Percentiles rank a stretch among this genome's conserved stretches.
Evolutionary conservation across 2,329 filamentous ascomycete species (phyloP).

Genomic region (Tympanopsis confertula): DNA sequence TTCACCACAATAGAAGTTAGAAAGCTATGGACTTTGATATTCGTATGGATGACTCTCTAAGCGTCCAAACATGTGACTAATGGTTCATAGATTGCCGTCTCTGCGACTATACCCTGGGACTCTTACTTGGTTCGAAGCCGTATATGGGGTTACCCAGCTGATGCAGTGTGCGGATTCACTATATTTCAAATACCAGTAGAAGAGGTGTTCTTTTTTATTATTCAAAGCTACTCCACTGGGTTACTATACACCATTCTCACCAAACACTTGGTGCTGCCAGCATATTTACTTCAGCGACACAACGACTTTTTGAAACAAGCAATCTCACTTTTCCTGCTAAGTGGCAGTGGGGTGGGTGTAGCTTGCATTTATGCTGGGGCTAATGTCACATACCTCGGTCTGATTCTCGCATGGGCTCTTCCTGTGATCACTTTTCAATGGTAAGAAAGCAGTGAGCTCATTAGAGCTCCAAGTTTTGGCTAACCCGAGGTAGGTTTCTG

Average conservation of each 20-base stretch:
- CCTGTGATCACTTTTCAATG: constrained; percentile 55
- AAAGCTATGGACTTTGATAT: constrained; percentile 47
- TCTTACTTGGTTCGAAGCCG: constrained; percentile 57
- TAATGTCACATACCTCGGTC: constrained; percentile 51
- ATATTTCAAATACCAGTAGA: constrained; percentile 57
- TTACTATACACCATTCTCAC: constrained; percentile 57
- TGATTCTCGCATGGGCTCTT: constrained; percentile 59
- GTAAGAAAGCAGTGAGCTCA: constrained; percentile 19
- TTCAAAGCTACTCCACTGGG: constrained; percentile 65
- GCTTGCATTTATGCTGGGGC: constrained; percentile 29
- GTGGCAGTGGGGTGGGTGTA: too few species aligned
- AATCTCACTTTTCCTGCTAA: too few species aligned
- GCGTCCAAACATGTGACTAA: too few species aligned
- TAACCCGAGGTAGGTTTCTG: constrained; percentile 30
- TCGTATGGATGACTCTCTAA: too few species aligned
- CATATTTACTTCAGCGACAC: constrained; percentile 28
- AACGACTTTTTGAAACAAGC: constrained; percentile 32
- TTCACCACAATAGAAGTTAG: constrained; percentile 49
- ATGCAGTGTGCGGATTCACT: constrained; percentile 51
- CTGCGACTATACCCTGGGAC: constrained; percentile 65
- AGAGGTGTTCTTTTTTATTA: constrained; percentile 67
- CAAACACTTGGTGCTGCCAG: constrained; percentile 46
- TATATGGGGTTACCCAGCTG: constrained; percentile 61
- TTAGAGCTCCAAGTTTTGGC: neutral
- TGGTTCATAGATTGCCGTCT: constrained; percentile 57